phyloP scores from a whole-genome alignment of 352 stramenopile genomes.

The Stramenopiles sp. region DNA sequence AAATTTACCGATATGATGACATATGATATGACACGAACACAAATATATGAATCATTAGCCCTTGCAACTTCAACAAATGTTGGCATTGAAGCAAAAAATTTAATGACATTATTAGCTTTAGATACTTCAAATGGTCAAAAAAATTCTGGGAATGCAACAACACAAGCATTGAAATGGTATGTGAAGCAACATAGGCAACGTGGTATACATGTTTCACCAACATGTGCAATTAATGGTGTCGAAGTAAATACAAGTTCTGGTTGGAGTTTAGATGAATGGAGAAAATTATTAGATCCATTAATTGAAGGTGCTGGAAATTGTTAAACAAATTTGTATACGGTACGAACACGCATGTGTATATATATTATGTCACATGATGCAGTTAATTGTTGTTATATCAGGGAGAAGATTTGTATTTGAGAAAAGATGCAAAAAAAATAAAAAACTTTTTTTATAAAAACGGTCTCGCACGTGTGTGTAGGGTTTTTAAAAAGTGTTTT shows the following conservation, averaged over 20 bases:
- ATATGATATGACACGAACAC: neutral
- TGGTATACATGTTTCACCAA: neutral
- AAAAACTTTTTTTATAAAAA: no score
- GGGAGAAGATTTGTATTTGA: no score
- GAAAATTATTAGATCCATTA: conserved; percentile 1
- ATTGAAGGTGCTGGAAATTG: neutral
- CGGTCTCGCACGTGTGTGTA: no score
- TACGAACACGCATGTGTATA: no score
- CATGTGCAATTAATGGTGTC: neutral
- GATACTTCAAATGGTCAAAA: neutral
- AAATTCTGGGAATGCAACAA: neutral
- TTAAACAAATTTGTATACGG: no score
- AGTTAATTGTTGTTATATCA: no score
- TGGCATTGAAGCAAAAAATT: neutral
- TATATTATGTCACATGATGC: no score
- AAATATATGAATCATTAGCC: neutral
- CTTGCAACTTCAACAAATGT: neutral
- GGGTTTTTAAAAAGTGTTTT: no score
- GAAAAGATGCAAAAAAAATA: no score
- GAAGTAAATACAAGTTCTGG: neutral
- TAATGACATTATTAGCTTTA: neutral
- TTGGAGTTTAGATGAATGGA: conserved; percentile 5
- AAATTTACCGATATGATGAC: neutral
- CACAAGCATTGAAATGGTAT: neutral
- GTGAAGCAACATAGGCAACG: neutral